These are phyloP conservation scores for Cercospora beticola DNA, from an alignment of 2,329 filamentous ascomycete species.

Conservation along the genomic window DNA sequence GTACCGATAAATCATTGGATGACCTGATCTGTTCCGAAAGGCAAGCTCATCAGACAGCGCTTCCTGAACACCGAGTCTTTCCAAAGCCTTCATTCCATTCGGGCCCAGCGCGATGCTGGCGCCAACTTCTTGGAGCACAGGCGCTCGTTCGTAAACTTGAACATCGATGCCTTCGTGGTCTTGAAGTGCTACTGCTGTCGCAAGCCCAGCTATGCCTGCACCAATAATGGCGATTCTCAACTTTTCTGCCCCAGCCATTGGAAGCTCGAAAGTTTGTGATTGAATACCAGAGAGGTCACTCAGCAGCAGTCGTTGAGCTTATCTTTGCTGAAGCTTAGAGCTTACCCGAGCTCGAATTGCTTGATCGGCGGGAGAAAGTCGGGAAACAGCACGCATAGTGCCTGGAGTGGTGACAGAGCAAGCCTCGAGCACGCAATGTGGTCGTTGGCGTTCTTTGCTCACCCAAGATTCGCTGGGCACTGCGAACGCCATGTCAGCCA, in stretches of 20 bases:
- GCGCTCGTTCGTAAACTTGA: conserved; percentile 41
- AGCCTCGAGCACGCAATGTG: conserved; percentile 22
- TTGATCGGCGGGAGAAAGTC: conserved; percentile 1
- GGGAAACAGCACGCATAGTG: neutral
- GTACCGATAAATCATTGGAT: conserved; percentile 41
- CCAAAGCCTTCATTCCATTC: conserved; percentile 42
- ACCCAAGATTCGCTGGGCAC: conserved; percentile 3
- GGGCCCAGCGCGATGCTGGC: conserved; percentile 43
- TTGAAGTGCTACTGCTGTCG: conserved; percentile 39
- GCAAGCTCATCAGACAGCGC: conserved; percentile 38
- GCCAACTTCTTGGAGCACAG: conserved; percentile 40
- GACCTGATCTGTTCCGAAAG: conserved; percentile 36
- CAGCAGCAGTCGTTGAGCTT: conserved; percentile 14
- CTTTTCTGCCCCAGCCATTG: conserved; percentile 14
- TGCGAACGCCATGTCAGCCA: neutral
- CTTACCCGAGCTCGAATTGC: conserved; percentile 13
- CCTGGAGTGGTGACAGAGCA: conserved; percentile 15
- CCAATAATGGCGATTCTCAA: conserved; percentile 40
- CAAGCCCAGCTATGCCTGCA: conserved; percentile 43
- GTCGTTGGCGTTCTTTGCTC: neutral
- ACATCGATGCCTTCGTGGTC: conserved; percentile 36
- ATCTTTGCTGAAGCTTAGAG: conserved; percentile 9
- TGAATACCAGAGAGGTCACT: neutral
- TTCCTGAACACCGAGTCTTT: conserved; percentile 39
- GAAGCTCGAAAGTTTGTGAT: neutral